phyloP scores from a whole-genome alignment of 2,329 filamentous ascomycete genomes.

The Didymella pomorum region DNA sequence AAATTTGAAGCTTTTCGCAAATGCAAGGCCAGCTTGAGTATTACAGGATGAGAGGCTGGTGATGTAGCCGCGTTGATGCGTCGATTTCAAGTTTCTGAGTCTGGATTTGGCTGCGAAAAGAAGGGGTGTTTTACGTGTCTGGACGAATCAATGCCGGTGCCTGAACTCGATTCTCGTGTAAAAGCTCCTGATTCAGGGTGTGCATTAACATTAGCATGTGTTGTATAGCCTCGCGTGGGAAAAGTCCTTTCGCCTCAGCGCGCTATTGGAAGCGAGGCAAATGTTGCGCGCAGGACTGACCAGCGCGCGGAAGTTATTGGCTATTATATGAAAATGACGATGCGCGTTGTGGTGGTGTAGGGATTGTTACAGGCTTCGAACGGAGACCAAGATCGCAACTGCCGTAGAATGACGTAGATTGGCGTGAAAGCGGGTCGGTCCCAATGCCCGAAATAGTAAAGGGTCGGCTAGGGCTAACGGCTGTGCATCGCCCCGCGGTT shows the following conservation, averaged over 20 bases:
- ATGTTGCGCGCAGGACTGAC: neutral
- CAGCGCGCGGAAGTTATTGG: neutral
- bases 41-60: neutral
- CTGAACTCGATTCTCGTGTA: neutral
- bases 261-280: slow-evolving; percentile 1
- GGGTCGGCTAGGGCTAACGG: slow-evolving; percentile 8
- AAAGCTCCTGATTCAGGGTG: neutral
- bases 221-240: slow-evolving; percentile 5
- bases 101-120: neutral
- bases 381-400: slow-evolving; percentile 5
- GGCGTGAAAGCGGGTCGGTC: slow-evolving; percentile 5
- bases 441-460: neutral
- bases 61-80: neutral
- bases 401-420: slow-evolving; percentile 8
- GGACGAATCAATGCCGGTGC: neutral
- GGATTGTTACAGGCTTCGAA: slow-evolving; percentile 13
- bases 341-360: slow-evolving; percentile 1
- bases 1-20: neutral
- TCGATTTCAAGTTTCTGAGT: neutral
- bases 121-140: neutral
- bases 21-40: neutral
- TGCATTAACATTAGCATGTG: neutral
- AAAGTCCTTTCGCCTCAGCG: neutral
- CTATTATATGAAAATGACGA: slow-evolving; percentile 7
- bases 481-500: neutral